A percentile compares a stretch with the other conserved stretches of the same genome.
These are phyloP conservation scores for Cordyceps cicadae DNA, from an alignment of 2,329 filamentous ascomycete species.

Conservation along the genomic window DNA sequence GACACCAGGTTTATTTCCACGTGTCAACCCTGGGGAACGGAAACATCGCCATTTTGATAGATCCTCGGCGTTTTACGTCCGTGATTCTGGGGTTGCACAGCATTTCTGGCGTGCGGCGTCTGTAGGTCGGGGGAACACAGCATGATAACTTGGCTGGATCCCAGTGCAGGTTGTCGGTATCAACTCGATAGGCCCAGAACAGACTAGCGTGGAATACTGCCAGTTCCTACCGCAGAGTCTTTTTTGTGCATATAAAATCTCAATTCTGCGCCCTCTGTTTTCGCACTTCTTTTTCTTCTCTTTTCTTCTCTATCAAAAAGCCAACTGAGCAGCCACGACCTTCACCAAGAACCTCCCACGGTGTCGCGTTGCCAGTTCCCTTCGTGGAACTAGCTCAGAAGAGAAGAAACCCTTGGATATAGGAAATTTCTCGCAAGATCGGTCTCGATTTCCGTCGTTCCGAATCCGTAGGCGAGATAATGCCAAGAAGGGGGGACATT, in stretches of 20 bases:
- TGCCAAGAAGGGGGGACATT: slow-evolving; percentile 56
- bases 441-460: slow-evolving; percentile 23
- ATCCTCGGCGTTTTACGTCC: no score
- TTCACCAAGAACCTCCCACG: slow-evolving; percentile 46
- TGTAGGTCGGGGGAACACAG: no score
- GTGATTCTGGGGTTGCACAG: no score
- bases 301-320: slow-evolving; percentile 53
- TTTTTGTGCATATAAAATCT: neutral
- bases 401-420: slow-evolving; percentile 50
- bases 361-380: slow-evolving; percentile 55
- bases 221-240: slow-evolving; percentile 5
- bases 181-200: no score
- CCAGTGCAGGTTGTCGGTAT: no score
- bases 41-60: no score
- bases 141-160: no score
- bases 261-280: neutral
- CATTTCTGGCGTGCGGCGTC: no score
- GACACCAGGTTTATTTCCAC: no score
- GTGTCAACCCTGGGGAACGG: no score
- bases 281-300: slow-evolving; percentile 22
- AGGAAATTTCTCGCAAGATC: slow-evolving; percentile 50
- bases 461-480: slow-evolving; percentile 40
- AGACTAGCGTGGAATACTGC: slow-evolving; percentile 10
- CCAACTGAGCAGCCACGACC: slow-evolving; percentile 56
- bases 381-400: slow-evolving; percentile 45